Evolutionary conservation across 23 red algal species (phyloP).

Genomic region (Agarophyton chilense): DNA sequence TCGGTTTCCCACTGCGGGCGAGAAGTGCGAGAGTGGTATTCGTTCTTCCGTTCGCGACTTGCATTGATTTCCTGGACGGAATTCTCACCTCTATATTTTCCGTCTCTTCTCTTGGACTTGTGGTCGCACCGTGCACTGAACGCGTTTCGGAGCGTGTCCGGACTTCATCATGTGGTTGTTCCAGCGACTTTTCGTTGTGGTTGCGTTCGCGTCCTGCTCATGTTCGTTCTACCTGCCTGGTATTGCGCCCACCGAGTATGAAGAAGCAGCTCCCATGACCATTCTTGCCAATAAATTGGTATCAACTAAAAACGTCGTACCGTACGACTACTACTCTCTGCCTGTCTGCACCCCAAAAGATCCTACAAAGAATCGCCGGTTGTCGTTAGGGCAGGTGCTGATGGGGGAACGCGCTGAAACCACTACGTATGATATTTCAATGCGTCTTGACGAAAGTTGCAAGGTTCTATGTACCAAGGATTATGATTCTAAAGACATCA

Average conservation of each 20-base stretch:
- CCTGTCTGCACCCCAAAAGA: slow-evolving; percentile 79
- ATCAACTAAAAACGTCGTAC: slow-evolving; percentile 79
- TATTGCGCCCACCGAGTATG: slow-evolving; percentile 91
- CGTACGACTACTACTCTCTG: slow-evolving; percentile 93
- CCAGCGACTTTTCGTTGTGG: not conserved
- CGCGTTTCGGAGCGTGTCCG: not conserved
- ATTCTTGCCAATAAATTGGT: slow-evolving; percentile 86
- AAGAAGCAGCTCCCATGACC: slow-evolving; percentile 63
- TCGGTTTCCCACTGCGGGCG: too few relatives aligned
- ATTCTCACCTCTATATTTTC: too few relatives aligned
- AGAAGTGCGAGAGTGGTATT: too few relatives aligned
- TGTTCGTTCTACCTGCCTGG: slow-evolving; percentile 87
- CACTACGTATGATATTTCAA: slow-evolving; percentile 79
- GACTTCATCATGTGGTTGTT: not conserved
- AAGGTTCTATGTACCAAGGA: slow-evolving; percentile 86
- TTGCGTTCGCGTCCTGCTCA: slow-evolving; percentile 22
- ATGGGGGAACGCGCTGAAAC: slow-evolving; percentile 82
- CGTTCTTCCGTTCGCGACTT: too few relatives aligned
- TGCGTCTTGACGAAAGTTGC: slow-evolving; percentile 83
- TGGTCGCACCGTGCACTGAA: too few relatives aligned
- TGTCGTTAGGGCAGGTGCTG: slow-evolving; percentile 85
- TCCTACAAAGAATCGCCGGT: slow-evolving; percentile 25
- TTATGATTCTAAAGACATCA: slow-evolving; percentile 60
- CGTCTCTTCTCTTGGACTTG: too few relatives aligned
- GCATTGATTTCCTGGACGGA: too few relatives aligned